Evolutionary conservation across 1,284 basidiomycete genomes (phyloP).

Genomic region (Athelia psychrophila): DNA sequence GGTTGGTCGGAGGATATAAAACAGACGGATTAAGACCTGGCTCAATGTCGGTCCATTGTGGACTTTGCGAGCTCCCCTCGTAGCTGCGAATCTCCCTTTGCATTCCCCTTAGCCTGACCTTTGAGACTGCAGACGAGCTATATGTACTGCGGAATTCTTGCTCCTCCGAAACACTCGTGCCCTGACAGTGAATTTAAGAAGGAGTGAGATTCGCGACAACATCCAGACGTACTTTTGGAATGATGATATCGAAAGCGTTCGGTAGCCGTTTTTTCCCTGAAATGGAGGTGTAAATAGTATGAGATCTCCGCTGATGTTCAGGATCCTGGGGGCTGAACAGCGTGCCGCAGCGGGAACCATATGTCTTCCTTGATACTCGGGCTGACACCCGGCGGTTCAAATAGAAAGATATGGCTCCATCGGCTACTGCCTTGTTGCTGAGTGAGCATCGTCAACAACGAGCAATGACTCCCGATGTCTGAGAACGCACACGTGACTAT

Average conservation of each 20-base stretch:
- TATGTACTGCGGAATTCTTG: conserved; percentile 41
- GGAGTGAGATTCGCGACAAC: neutral
- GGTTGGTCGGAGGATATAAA: neutral
- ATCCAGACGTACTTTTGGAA: conserved; percentile 26
- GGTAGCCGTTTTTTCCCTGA: conserved; percentile 29
- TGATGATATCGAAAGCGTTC: conserved; percentile 27
- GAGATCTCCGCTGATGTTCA: conserved; percentile 28
- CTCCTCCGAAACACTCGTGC: conserved; percentile 27
- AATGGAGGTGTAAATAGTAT: conserved; percentile 10
- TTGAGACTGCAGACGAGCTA: conserved; percentile 3
- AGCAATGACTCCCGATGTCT: neutral
- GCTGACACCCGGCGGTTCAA: conserved; percentile 34
- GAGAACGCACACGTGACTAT: conserved; percentile 39
- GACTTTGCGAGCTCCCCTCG: neutral
- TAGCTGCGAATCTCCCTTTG: neutral
- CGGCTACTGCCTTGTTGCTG: conserved; percentile 43
- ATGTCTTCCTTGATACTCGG: conserved; percentile 31
- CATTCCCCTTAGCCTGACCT: neutral
- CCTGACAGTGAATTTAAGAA: conserved; percentile 23
- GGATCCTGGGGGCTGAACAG: conserved; percentile 21
- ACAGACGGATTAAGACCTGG: neutral
- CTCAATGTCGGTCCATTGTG: neutral
- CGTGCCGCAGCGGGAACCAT: conserved; percentile 26
- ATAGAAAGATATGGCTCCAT: conserved; percentile 40
- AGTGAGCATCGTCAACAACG: neutral